Evolutionary conservation across 2,329 filamentous ascomycete genomes (phyloP).

Genomic region (Aspergillus ochraceus): DNA sequence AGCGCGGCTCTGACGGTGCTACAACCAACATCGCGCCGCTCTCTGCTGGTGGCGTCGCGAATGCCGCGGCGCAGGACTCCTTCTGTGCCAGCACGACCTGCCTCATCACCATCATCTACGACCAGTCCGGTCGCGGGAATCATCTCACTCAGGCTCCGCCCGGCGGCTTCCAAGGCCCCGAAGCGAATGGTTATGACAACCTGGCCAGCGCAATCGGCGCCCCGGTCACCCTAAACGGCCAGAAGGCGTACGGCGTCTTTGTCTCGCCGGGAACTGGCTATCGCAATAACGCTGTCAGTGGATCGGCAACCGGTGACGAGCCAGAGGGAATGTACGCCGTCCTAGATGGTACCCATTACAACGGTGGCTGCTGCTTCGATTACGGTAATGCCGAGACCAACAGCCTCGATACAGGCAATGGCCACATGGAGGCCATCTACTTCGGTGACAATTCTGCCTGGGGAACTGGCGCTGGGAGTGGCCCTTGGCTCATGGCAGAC

Average conservation of each 20-base stretch:
- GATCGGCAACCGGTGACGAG: conserved; percentile 56
- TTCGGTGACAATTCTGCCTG: conserved; percentile 57
- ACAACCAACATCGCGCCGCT: conserved; percentile 53
- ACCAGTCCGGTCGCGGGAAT: conserved; percentile 63
- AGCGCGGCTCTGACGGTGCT: conserved; percentile 52
- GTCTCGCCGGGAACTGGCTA: conserved; percentile 63
- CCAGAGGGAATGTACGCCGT: conserved; percentile 43
- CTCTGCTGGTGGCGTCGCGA: conserved; percentile 61
- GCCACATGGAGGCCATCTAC: conserved; percentile 70
- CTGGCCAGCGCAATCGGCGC: conserved; percentile 60
- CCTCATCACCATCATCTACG: conserved; percentile 64
- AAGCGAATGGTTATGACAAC: conserved; percentile 59
- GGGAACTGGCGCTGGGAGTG: conserved; percentile 58
- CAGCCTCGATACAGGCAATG: conserved; percentile 56
- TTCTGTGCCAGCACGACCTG: conserved; percentile 64
- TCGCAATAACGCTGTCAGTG: conserved; percentile 56
- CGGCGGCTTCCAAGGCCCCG: conserved; percentile 58
- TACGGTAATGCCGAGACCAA: conserved; percentile 60
- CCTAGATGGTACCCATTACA: conserved; percentile 36
- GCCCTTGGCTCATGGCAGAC: conserved; percentile 70
- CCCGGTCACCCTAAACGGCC: conserved; percentile 60
- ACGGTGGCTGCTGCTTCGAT: conserved; percentile 49
- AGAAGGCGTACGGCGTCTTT: conserved; percentile 66
- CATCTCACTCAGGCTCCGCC: conserved; percentile 63
- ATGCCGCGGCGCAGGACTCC: conserved; percentile 60